Evolutionary conservation across 2,329 filamentous ascomycete genomes (phyloP), one percentile per base, ranked within the genome.

Genomic region (Hypoxylon sp.): DNA sequence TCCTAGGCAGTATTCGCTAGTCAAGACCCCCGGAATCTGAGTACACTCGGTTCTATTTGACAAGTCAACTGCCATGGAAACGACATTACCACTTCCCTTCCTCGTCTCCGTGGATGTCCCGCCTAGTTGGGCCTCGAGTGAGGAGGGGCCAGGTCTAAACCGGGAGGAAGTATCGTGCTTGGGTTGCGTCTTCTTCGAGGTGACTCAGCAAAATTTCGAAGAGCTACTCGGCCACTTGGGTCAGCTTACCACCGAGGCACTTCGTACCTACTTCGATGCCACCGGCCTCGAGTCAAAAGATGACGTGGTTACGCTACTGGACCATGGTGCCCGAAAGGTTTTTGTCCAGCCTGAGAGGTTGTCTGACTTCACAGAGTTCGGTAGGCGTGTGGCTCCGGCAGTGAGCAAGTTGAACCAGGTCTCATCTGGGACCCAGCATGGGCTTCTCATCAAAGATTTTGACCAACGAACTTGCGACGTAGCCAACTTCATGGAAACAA

Each of bases 281-380:
- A 91, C 92, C 3, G 82, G 82, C 21, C 85, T 98, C 42, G 80
- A 87, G 32, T 89, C 89, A 10, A 83, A 84, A 61, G 91, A 94
- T 72, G 92, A 97, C 70, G 84, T 98, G 37, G 82, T 95, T 59
- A 87, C 92, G 51, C 86, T 98, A 37, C 88, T 99, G 62, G 93
- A 99, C 79, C 88, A 90, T 70, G 96, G 96, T 66, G 93, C 94
- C 6, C 88, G 90, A 57, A 96, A 91, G 78, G 91, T 96, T 69
- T 96, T 98, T 79, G 92, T 97, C 55, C 87, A 87, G 17, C 87
- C 90, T 52, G 85, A 89, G 62, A 91, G 93, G 77, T 83, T 97
- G 58, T 83, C 84, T 7, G 81, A 85, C 56, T 87, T 87, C 65
- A 80, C 83, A 52, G 84, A 86, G 69, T 89, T 88, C 69, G 87